Base-by-base conservation (phyloP, 139 green algal species). In the Chlamydomonas sphaeroides region DNA sequence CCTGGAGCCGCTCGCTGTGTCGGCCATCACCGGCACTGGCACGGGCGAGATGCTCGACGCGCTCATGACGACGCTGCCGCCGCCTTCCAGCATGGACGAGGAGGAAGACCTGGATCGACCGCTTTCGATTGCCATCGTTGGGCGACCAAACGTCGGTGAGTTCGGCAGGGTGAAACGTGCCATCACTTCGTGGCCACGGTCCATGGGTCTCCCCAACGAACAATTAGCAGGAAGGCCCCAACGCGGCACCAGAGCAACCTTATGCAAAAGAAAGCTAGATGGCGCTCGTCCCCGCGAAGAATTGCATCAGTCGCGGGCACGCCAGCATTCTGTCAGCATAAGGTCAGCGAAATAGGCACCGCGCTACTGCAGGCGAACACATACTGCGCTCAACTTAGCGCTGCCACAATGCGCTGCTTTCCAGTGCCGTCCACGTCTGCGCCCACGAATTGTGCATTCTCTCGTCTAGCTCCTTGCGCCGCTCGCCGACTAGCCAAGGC, bases 11-110 rank as follows among this genome's bases (percentile, higher is more conserved):
- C 68, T 94, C 25, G 72, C 96, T 0, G 89, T 99, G 41, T 99
- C 95, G 0, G 97, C 97, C 41, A 97, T 99, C 82, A 93, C 77
- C 15, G 95, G 93, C 32, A 93, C 91, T 10, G 96, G 96, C 65
- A 98, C 96, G 4, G 96, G 95, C 49, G 97, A 99, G 18, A 85
- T 99, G 61, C 87, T 99, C 76, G 97, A 99, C 33, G 72, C 71
- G 5, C 68, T 96, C 36, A 28, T 30, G n/a, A 30, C 49, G 30
- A 39, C 79, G 59, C 78, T 94, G 71, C 90, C 90, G 15, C 85
- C 51, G 80, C 90, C 17, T 53, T 53, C 25, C 42, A 49, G 65
- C 28, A 48, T 71, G 69, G 83, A 89, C 33, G 68, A 86, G n/a
- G 49, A 88, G 23, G 84, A 92, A 28, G 80, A 85, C 5, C 68